Evolutionary conservation across 2,329 filamentous ascomycete species (phyloP), one percentile per base, ranked within the genome.

Genomic region (Paramyrothecium roridum): DNA sequence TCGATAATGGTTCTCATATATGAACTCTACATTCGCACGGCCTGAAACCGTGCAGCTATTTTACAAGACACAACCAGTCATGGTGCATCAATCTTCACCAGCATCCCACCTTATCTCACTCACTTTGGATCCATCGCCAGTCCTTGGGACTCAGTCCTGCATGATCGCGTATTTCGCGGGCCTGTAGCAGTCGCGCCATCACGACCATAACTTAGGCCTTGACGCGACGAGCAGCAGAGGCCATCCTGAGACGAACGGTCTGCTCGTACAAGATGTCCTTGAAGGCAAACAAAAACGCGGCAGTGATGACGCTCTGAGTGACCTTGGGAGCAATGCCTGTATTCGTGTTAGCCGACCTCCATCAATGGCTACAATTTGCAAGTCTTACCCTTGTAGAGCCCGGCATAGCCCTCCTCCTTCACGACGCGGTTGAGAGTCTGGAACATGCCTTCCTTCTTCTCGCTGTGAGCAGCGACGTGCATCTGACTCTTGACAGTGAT

Each of bases 401-500:
- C 93, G 54, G 83, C 79, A 69, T 92, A 96, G n/a, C 95, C 95
- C 75, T 98, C 93, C 69, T 97, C 90, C 61, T 78, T 82, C 57
- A 97, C 82, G 57, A 98, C 93, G 57, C 88, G 83, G 68, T 82
- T 86, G 68, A 99, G 83, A 49, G 87, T 90, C 61, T 86, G 83
- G 53, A 87, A 80, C 81, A 97, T 89, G 63, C 88, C 89, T 75
- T 96, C 89, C 74, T 89, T 89, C 60, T 86, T 86, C n/a, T 84
- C 83, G 59, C 86, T 86, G 66, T 85, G 86, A 59, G 83, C 86
- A 26, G 93, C 91, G 58, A 99, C 91, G 72, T 99, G 95, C 86
- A 96, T 96, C 70, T 91, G 86, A 75, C 92, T 96, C 86, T 99
- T 99, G 67, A 99, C 89, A 4, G 95, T 99, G 72, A 99, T 98